Evolutionary conservation across 108 stramenopile species (phyloP), one percentile per base, ranked within the genome.

Genomic region (Conticribra guillardii): DNA sequence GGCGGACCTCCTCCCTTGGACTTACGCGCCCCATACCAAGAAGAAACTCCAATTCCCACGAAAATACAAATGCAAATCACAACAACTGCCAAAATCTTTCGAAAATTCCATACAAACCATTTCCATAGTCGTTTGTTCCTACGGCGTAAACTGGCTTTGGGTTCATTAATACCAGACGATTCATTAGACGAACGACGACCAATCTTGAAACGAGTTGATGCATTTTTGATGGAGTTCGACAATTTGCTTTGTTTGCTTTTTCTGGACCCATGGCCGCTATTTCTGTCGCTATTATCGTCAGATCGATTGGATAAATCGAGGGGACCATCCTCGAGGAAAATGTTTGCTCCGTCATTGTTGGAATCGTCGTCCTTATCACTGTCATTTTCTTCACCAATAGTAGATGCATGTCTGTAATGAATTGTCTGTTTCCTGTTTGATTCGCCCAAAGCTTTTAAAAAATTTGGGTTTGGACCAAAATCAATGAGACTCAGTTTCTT

Each of bases 31-130:
- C 67, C 67, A 14, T 47, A 64, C 69, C 69, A 78, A 11, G 64
- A 23, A 14, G 60, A 59, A 15, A 66, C 27, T 23, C 24, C 55
- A 19, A 71, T 54, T 2, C 55, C 69, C 9, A 46, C 45, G 0
- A 71, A 1, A 19, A 78, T 45, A 45, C 29, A 51, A 7, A 78
- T 30, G 19, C 23, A 54, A 16, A 70, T 56, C 3, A 70, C 18
- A 5, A 71, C 29, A 24, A 44, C 31, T 9, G 63, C 1, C 1
- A 62, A 65, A 17, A 78, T 78, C 62, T 78, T 78, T 4, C 69
- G 55, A 60, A 60, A 65, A 21, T 78, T 78, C 76, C 76, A 78
- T n/a, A 71, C 76, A 24, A 47, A 64, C 37, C 63, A 71, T 47
- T 78, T 78, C 45, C 54, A 73, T 23, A 73, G 21, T 23, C 60